phyloP scores from a whole-genome alignment of 805 yeast genomes.

The Myxozyma sirexii region DNA sequence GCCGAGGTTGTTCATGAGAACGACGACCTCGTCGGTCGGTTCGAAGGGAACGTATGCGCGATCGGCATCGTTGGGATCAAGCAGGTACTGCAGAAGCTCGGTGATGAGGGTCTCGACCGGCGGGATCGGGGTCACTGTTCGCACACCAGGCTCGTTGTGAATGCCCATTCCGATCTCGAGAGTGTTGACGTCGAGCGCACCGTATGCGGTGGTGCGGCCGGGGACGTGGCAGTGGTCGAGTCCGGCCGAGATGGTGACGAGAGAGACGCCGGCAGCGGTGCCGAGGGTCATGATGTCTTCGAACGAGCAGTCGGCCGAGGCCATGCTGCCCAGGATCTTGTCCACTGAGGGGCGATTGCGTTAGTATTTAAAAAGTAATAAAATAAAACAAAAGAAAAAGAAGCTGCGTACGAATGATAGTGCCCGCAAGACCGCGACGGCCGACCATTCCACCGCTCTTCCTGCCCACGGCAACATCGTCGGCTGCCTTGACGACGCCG shows the following conservation, averaged over 20 bases:
- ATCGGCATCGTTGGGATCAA: conserved; percentile 68
- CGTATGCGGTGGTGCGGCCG: conserved; percentile 51
- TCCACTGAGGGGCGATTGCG: conserved; percentile 52
- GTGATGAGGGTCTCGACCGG: conserved; percentile 60
- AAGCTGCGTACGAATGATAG: conserved; percentile 56
- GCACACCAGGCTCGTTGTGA: conserved; percentile 91
- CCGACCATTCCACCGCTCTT: conserved; percentile 90
- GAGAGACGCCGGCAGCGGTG: conserved; percentile 21
- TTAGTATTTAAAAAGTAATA: not conserved
- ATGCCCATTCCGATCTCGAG: conserved; percentile 95
- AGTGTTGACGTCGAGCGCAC: conserved; percentile 47
- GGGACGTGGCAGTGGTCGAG: conserved; percentile 90
- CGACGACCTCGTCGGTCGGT: conserved; percentile 62
- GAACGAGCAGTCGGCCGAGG: conserved; percentile 46
- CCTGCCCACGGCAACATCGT: conserved; percentile 93
- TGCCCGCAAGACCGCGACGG: conserved; percentile 92
- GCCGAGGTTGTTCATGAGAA: conserved; percentile 83
- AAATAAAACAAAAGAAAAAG: no score
- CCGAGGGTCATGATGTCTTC: conserved; percentile 18
- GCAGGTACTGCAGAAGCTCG: conserved; percentile 60
- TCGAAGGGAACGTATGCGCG: conserved; percentile 76
- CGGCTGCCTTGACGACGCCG: conserved; percentile 77
- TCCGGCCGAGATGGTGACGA: conserved; percentile 88
- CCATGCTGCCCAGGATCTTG: conserved; percentile 77
- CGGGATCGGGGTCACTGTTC: conserved; percentile 68